Base-by-base conservation (phyloP, 78 protist genomes). In the Reticulomyxa filosa region DNA sequence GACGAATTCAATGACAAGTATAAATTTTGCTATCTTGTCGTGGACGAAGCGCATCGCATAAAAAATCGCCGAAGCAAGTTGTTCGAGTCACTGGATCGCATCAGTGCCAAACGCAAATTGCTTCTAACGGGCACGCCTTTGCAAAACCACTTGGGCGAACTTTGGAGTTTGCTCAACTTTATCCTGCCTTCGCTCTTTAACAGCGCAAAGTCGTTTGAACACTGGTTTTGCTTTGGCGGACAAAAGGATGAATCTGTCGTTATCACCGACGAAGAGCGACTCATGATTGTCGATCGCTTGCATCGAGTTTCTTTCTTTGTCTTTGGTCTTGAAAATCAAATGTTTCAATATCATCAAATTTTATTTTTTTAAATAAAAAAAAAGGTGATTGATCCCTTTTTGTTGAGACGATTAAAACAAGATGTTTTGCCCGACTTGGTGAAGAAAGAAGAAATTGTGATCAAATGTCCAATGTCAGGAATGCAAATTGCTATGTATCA, bases 391-490 rank as follows among this genome's bases (percentile, higher is more conserved):
- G 4, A 6, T 32, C 62, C 55, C 35, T 4, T 2, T 30, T 10
- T 37, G 38, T 63, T 83, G 46, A 63, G 95, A 10, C 72, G 96
- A 10, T 38, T 84, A 75, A 86, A 90, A 72, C 74, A 71, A 56
- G 88, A 87, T 33, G 96, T 90, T 25, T 84, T 75, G 48, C 73
- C 75, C 38, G n/a, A 61, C 7, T 61, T 90, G 1, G 82, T 84
- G 23, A 83, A 76, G 22, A 90, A 87, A 71, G 73, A 74, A 17
- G 96, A 90, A 73, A 75, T 85, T 17, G 59, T 77, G 30, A 66
- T 89, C 27, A 70, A 69, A 20, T 78, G 77, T 38, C 55, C 23
- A 11, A 8, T 51, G 59, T n/a, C 36, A 37, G 25, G 1, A 17
- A 17, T 68, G 65, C 73, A 68, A 46, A 62, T 33, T n/a, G 34